phyloP scores from a whole-genome alignment of 805 yeast genomes.

The Candida schatavii region DNA sequence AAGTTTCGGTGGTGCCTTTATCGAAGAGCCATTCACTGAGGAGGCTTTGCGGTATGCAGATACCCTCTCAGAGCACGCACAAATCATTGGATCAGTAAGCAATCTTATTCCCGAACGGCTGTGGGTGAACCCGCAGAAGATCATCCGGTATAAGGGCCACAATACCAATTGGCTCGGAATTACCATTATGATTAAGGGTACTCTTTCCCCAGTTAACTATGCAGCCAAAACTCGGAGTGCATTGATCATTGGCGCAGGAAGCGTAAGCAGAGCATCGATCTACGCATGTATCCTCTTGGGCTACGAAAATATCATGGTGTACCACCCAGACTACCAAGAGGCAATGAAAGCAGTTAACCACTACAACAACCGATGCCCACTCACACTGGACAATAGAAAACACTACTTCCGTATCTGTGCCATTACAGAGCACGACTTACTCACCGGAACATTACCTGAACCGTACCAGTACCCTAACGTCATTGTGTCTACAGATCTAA shows the following conservation, averaged over 20 bases:
- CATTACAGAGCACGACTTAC: neutral
- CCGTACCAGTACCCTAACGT: slow-evolving; percentile 8
- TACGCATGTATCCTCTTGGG: slow-evolving; percentile 15
- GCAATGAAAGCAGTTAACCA: slow-evolving; percentile 9
- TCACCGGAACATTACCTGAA: slow-evolving; percentile 2
- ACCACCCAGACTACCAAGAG: slow-evolving; percentile 9
- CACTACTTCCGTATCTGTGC: slow-evolving; percentile 3
- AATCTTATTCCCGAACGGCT: slow-evolving; percentile 11
- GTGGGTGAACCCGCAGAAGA: slow-evolving; percentile 9
- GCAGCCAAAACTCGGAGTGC: slow-evolving; percentile 13
- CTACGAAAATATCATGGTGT: slow-evolving; percentile 11
- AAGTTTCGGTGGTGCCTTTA: slow-evolving; percentile 15
- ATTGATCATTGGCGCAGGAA: slow-evolving; percentile 16
- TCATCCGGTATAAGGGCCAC: slow-evolving; percentile 12
- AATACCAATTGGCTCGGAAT: slow-evolving; percentile 19
- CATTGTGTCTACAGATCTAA: slow-evolving; percentile 11
- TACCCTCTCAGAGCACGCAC: slow-evolving; percentile 12
- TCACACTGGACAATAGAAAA: slow-evolving; percentile 3
- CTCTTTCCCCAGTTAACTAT: slow-evolving; percentile 16
- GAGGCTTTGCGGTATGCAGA: slow-evolving; percentile 12
- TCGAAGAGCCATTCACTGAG: slow-evolving; percentile 13
- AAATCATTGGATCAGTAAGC: slow-evolving; percentile 13
- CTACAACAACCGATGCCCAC: slow-evolving; percentile 6
- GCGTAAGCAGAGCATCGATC: slow-evolving; percentile 15
- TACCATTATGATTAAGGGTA: slow-evolving; percentile 6